These are phyloP conservation scores for Ascodesmis nigricans DNA, from an alignment of 495 filamentous ascomycete genomes.

Conservation along the genomic window DNA sequence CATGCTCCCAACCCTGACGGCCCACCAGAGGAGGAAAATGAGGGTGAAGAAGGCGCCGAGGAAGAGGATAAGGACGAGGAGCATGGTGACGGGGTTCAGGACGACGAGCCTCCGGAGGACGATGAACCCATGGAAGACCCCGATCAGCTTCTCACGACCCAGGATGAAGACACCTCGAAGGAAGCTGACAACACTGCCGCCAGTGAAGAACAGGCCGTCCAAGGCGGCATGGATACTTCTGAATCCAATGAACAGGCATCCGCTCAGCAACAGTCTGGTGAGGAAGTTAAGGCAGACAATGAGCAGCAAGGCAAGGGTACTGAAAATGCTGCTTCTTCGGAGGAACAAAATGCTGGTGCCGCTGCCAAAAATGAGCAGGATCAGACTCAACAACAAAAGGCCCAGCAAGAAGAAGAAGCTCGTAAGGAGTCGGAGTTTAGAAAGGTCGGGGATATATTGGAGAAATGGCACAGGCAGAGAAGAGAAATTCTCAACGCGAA, in stretches of 20 bases:
- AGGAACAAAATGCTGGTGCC: constrained; percentile 27
- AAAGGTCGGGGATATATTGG: constrained; percentile 81
- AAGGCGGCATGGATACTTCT: constrained; percentile 25
- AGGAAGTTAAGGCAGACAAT: constrained; percentile 18
- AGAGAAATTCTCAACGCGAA: constrained; percentile 50
- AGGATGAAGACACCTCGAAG: constrained; percentile 26
- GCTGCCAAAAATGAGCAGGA: constrained; percentile 25
- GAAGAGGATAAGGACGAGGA: constrained; percentile 24
- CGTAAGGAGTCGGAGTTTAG: constrained; percentile 45
- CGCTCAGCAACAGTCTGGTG: constrained; percentile 28
- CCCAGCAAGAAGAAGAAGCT: constrained; percentile 27
- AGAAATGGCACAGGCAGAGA: constrained; percentile 72
- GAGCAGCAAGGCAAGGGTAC: constrained; percentile 22
- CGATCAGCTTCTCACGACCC: constrained; percentile 20
- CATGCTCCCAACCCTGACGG: constrained; percentile 5
- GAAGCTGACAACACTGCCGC: constrained; percentile 43
- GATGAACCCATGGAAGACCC: constrained; percentile 30
- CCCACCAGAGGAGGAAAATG: constrained; percentile 11
- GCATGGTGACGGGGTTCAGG: constrained; percentile 25
- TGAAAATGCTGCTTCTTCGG: constrained; percentile 23
- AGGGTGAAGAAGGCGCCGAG: constrained; percentile 11
- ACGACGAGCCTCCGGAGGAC: constrained; percentile 26
- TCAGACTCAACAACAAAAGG: constrained; percentile 28
- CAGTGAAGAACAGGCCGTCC: constrained; percentile 36
- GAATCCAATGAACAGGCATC: constrained; percentile 13